phyloP scores from a whole-genome alignment of 148 eudicot species.

The Rhododendron griersonianum region DNA sequence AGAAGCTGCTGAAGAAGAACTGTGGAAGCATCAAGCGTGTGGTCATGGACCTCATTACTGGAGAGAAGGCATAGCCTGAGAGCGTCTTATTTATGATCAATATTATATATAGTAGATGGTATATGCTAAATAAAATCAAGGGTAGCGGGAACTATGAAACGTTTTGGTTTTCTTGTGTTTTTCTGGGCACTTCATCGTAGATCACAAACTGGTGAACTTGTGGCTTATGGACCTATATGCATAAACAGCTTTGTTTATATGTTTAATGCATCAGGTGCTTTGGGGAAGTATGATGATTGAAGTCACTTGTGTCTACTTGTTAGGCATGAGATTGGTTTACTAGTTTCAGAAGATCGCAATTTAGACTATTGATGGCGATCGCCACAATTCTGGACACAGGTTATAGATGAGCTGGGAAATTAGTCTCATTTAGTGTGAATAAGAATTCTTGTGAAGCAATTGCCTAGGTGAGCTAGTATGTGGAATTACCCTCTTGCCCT shows the following conservation, averaged over 20 bases:
- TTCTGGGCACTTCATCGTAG: not conserved
- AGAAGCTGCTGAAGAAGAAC: constrained; percentile 61
- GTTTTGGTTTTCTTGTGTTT: not conserved
- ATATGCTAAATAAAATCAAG: constrained; percentile 8
- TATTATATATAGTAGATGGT: not conserved
- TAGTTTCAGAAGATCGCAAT: not conserved
- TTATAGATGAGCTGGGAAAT: not conserved
- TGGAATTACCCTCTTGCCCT: no score
- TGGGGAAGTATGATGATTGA: not conserved
- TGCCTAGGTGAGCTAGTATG: no score
- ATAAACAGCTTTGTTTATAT: not conserved
- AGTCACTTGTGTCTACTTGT: not conserved
- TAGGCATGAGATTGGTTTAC: not conserved
- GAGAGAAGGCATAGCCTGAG: constrained; percentile 28
- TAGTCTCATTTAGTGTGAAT: not conserved
- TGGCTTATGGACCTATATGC: not conserved
- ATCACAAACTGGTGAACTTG: not conserved
- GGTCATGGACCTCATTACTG: constrained; percentile 74
- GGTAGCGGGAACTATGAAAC: not conserved
- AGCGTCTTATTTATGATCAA: not conserved
- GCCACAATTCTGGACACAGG: not conserved
- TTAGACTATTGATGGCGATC: not conserved
- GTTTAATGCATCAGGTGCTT: not conserved
- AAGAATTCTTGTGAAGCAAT: not conserved
- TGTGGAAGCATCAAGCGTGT: constrained; percentile 73